phyloP scores from a whole-genome alignment of 2,329 filamentous ascomycete species.

The Aspergillus sp. region DNA sequence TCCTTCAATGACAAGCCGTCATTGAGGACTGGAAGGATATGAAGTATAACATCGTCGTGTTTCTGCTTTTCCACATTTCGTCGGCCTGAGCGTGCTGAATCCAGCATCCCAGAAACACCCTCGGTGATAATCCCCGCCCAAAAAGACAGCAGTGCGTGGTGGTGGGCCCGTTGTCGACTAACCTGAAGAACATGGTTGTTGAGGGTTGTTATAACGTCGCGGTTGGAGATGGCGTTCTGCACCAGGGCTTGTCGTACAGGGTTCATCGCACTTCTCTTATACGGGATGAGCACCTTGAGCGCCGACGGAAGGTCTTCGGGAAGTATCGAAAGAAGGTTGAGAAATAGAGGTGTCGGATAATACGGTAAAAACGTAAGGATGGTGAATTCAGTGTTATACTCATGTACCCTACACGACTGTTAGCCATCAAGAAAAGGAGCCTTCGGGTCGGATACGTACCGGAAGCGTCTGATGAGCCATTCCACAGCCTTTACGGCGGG shows the following conservation, averaged over 20 bases:
- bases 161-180: slow-evolving; percentile 69
- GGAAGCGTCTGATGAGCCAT: slow-evolving; percentile 89
- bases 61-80: slow-evolving; percentile 74
- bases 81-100: slow-evolving; percentile 73
- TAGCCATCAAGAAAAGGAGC: slow-evolving; percentile 12
- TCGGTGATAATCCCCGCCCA: slow-evolving; percentile 90
- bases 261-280: slow-evolving; percentile 72
- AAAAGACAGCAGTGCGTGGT: slow-evolving; percentile 77
- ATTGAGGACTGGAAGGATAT: slow-evolving; percentile 68
- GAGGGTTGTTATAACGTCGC: slow-evolving; percentile 71
- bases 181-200: slow-evolving; percentile 78
- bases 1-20: slow-evolving; percentile 74
- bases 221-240: slow-evolving; percentile 77
- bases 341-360: slow-evolving; percentile 81
- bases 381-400: slow-evolving; percentile 78
- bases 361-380: slow-evolving; percentile 90
- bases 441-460: slow-evolving; percentile 52
- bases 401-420: slow-evolving; percentile 67
- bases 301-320: slow-evolving; percentile 70
- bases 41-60: slow-evolving; percentile 73
- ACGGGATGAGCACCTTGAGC: slow-evolving; percentile 83
- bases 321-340: slow-evolving; percentile 82
- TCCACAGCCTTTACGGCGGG: slow-evolving; percentile 89
- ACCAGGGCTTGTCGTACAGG: slow-evolving; percentile 81
- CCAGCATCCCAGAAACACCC: slow-evolving; percentile 78